phyloP scores from a whole-genome alignment of 306 rosid genomes.

The Pueraria montana region DNA sequence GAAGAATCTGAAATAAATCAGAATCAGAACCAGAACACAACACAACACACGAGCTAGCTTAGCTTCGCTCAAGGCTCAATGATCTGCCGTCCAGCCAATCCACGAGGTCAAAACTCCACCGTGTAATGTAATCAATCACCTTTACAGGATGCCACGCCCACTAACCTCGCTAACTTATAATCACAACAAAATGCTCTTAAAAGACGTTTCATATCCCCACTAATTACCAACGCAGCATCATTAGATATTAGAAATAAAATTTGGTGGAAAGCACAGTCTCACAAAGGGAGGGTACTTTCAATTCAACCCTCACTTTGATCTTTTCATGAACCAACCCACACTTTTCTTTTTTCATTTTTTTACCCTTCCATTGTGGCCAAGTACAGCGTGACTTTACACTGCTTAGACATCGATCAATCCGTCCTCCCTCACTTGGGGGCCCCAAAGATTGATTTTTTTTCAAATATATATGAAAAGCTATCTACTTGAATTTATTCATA shows the following conservation, averaged over 20 bases:
- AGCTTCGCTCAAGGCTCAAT: conserved; percentile 49
- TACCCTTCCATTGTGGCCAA: conserved; percentile 49
- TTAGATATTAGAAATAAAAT: conserved; percentile 50
- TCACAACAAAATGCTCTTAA: conserved; percentile 38
- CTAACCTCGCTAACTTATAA: conserved; percentile 33
- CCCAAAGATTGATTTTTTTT: neutral
- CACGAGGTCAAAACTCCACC: conserved; percentile 40
- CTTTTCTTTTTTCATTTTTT: conserved; percentile 23
- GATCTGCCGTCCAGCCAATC: conserved; percentile 42
- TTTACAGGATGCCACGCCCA: conserved; percentile 55
- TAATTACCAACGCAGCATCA: conserved; percentile 53
- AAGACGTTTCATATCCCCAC: conserved; percentile 36
- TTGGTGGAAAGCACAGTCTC: conserved; percentile 53
- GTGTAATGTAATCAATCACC: conserved; percentile 28
- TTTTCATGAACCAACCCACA: conserved; percentile 36
- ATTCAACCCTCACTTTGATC: conserved; percentile 48
- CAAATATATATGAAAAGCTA: neutral
- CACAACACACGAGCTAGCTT: neutral
- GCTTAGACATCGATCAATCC: conserved; percentile 48
- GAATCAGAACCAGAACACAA: conserved; percentile 32
- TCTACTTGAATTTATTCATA: conserved; percentile 9
- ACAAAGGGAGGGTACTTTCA: conserved; percentile 59
- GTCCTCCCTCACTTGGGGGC: conserved; percentile 43
- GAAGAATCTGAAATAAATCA: conserved; percentile 41
- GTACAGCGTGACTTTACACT: conserved; percentile 53